These are phyloP conservation scores for Rhinocladiella similis DNA, from an alignment of 2,329 filamentous ascomycete species.

Conservation along the genomic window DNA sequence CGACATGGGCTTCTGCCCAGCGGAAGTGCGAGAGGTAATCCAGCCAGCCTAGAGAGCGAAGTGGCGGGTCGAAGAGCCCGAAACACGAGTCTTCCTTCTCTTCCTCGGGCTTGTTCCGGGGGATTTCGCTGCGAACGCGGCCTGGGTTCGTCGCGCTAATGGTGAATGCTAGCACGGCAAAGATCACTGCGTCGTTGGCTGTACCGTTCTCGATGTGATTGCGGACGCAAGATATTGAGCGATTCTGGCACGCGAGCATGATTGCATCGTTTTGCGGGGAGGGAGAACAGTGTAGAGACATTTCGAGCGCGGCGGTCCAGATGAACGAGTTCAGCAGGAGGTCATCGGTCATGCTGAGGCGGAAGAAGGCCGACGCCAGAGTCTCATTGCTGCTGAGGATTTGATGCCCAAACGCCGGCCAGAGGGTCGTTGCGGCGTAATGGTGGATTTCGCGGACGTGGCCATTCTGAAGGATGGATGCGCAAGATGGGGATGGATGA, in stretches of 20 bases:
- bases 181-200: conserved; percentile 9
- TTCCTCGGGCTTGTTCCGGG: neutral
- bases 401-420: conserved; percentile 12
- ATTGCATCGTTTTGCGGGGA: conserved; percentile 5
- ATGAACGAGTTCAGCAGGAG: conserved; percentile 13
- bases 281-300: conserved; percentile 10
- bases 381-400: conserved; percentile 12
- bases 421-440: conserved; percentile 8
- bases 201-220: conserved; percentile 4
- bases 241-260: conserved; percentile 13
- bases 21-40: conserved; percentile 10
- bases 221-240: conserved; percentile 4
- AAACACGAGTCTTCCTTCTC: neutral
- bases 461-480: conserved; percentile 1
- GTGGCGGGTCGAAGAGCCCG: conserved; percentile 11
- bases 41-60: conserved; percentile 12
- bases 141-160: conserved; percentile 13
- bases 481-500: neutral
- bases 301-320: conserved; percentile 14
- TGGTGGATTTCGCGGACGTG: conserved; percentile 5
- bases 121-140: neutral
- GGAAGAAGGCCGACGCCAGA: conserved; percentile 11
- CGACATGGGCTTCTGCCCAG: conserved; percentile 8
- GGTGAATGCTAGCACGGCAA: conserved; percentile 11
- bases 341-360: conserved; percentile 14